A percentile compares a stretch with the other conserved stretches of the same genome.
Evolutionary conservation across 768 basidiomycete species (phyloP).

Genomic region (Auricularia sp.): DNA sequence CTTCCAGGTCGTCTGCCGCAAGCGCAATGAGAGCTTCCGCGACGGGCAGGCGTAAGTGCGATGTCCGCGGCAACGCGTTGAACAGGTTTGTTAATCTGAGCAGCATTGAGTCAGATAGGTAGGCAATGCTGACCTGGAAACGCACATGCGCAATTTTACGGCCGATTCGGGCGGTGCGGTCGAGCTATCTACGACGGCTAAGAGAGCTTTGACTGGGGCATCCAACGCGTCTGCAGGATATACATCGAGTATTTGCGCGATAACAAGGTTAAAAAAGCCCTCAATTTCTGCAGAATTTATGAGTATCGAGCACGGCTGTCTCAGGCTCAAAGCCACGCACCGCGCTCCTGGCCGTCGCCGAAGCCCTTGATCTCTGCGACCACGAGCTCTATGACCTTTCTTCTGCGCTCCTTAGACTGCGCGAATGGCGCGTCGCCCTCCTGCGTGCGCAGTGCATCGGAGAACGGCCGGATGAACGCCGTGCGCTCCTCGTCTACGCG

Average conservation of each 20-base stretch:
- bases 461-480: slow-evolving; percentile 54
- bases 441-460: slow-evolving; percentile 42
- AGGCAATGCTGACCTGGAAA: slow-evolving; percentile 6
- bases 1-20: slow-evolving; percentile 56
- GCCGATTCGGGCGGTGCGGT: slow-evolving; percentile 37
- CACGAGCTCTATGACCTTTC: slow-evolving; percentile 48
- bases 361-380: slow-evolving; percentile 53
- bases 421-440: slow-evolving; percentile 44
- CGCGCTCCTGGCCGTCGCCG: slow-evolving; percentile 72
- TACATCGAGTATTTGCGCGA: slow-evolving; percentile 58
- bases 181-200: slow-evolving; percentile 47
- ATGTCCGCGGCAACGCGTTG: slow-evolving; percentile 61
- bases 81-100: slow-evolving; percentile 70
- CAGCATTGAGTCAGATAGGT: neutral
- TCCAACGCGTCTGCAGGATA: slow-evolving; percentile 47
- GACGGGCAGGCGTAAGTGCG: slow-evolving; percentile 52
- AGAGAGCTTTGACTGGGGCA: slow-evolving; percentile 39
- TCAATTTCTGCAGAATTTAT: slow-evolving; percentile 49
- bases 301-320: neutral
- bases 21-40: slow-evolving; percentile 52
- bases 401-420: slow-evolving; percentile 44
- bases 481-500: slow-evolving; percentile 60
- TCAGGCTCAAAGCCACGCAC: slow-evolving; percentile 28
- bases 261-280: slow-evolving; percentile 80
- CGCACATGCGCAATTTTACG: slow-evolving; percentile 71